Base-by-base conservation (phyloP, 352 stramenopile genomes). In the Globisporangium perplexum region DNA sequence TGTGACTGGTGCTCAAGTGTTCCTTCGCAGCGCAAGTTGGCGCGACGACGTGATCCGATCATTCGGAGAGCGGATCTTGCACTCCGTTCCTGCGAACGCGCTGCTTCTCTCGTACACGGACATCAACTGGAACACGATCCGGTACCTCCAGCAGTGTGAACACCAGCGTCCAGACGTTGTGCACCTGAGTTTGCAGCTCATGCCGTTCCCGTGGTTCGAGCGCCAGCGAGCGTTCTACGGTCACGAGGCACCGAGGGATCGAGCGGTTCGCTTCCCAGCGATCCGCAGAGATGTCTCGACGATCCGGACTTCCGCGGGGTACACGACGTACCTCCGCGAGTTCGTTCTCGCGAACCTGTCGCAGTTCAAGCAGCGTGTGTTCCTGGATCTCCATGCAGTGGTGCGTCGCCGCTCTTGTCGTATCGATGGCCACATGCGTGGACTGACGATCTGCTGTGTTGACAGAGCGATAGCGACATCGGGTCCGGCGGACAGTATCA, bases 191-290 rank as follows among this genome's bases (percentile, higher is more conserved):
- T 64, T 93, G 12, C 83, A 93, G 57, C 66, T 95, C n/a, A 74
- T 94, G 65, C 74, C 85, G 15, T 94, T 89, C 66, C 73, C 68
- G n/a, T 93, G 85, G 85, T 95, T 90, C 61, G 7, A 56, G 35
- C 60, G 63, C 1, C 71, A 86, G 35, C 71, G 81, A 20, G 31
- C 8, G 20, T 28, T 86, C 12, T 76, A 83, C 52, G 50, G 41
- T 4, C 18, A 23, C 11, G 15, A 3, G 8, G 20, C 24, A 17
- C 11, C 24, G 24, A 45, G 18, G 7, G 39, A 24, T 4, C 39
- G 14, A 23, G 23, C 12, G 4, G 30, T 88, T 24, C 23, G 15
- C 3, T 88, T 84, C 28, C 74, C 74, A 28, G 33, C 41, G 44
- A 65, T 77, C 3, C 30, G 6, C 6, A 57, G 49, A 7, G 65